Conservation (phyloP, 2,329 filamentous ascomycete species). For the Colletotrichum gigasporum region DNA sequence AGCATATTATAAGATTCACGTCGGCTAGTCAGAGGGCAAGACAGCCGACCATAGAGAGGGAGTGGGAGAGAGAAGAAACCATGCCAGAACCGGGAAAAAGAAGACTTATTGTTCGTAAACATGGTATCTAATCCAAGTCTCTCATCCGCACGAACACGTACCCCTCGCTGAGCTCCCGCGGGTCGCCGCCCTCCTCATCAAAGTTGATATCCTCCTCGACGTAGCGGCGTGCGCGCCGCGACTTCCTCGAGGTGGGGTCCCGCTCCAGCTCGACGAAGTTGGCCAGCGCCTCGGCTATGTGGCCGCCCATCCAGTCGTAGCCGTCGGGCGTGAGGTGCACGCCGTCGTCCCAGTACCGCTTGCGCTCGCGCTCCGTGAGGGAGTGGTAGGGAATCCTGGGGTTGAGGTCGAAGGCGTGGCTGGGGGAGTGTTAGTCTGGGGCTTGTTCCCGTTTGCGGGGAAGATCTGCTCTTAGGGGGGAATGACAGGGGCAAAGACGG, state of each 20-base stretch:
- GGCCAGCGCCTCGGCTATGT: constrained; percentile 63
- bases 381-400: constrained; percentile 62
- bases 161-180: constrained; percentile 56
- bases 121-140: constrained; percentile 56
- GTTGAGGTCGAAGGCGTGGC: constrained; percentile 66
- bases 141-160: constrained; percentile 63
- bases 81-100: constrained; percentile 1
- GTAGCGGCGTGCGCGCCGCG: constrained; percentile 38
- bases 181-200: constrained; percentile 61
- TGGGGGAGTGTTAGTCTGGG: constrained; percentile 38
- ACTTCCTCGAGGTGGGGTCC: constrained; percentile 32
- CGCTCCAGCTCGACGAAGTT: constrained; percentile 43
- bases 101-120: too few relatives aligned
- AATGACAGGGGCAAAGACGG: not conserved
- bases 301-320: constrained; percentile 70
- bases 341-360: constrained; percentile 68
- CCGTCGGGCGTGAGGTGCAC: constrained; percentile 67
- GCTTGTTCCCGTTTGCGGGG: not conserved
- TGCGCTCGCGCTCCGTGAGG: constrained; percentile 55
- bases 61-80: not conserved
- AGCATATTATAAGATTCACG: constrained; percentile 8
- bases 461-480: too few relatives aligned
- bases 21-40: not conserved
- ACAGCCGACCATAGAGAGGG: not conserved
- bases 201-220: constrained; percentile 50